Percentiles rank a stretch among this genome's conserved stretches.
Conservation (phyloP, 2,329 filamentous ascomycete genomes). For the Ceratocystis huliohia region DNA sequence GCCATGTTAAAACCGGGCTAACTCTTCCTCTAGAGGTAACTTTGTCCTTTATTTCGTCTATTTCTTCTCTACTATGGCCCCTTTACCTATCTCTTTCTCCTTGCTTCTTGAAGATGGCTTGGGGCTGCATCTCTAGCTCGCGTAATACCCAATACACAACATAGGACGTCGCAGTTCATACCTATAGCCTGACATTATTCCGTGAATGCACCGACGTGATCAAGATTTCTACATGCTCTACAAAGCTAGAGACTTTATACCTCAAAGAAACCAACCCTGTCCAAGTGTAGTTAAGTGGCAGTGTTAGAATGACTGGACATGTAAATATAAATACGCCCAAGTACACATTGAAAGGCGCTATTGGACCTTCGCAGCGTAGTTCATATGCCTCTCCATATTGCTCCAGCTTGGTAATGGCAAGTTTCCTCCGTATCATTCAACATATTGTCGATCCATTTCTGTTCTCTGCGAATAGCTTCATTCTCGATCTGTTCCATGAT, state of each 20-base stretch:
- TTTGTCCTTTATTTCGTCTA: neutral
- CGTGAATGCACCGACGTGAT: neutral
- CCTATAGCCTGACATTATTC: neutral
- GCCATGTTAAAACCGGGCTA: neutral
- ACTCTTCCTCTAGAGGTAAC: neutral
- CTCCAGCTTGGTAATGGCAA: conserved; percentile 30
- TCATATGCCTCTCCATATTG: conserved; percentile 36
- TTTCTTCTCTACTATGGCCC: neutral
- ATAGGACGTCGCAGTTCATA: neutral
- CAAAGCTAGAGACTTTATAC: too few relatives aligned
- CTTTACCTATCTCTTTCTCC: neutral
- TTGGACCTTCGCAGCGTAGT: neutral
- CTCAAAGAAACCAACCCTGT: too few relatives aligned
- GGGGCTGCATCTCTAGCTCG: neutral
- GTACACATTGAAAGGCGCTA: neutral
- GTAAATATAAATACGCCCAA: neutral
- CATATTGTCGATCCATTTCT: conserved; percentile 47
- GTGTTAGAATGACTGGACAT: too few relatives aligned
- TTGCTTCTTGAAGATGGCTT: neutral
- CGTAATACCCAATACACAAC: conserved; percentile 2
- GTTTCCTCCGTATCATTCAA: conserved; percentile 31
- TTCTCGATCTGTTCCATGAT: conserved; percentile 49
- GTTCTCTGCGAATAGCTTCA: conserved; percentile 44
- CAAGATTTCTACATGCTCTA: too few relatives aligned
- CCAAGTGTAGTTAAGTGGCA: too few relatives aligned